Percentiles rank a stretch among this genome's conserved stretches.
phyloP scores from a whole-genome alignment of 192 early-diverging fungal species.

The Backusella circina region DNA sequence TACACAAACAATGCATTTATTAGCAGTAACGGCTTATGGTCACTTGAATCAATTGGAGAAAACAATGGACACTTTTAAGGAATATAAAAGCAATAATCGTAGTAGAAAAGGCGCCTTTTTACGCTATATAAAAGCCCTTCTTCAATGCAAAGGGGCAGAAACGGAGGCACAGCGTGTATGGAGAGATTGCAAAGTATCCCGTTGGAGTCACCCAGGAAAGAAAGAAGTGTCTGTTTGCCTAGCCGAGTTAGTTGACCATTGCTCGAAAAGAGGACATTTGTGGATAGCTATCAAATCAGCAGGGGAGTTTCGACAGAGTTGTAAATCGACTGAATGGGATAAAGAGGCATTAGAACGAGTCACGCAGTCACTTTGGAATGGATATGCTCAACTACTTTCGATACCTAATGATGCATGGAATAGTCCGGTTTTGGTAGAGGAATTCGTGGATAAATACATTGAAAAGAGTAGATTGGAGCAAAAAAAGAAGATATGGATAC shows the following conservation, averaged over 20 bases:
- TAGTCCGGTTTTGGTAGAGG: background rate
- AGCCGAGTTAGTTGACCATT: background rate
- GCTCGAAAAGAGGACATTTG: background rate
- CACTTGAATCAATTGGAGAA: background rate
- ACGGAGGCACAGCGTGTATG: background rate
- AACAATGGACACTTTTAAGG: background rate
- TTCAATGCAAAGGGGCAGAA: background rate
- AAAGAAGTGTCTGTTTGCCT: background rate
- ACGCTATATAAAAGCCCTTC: background rate
- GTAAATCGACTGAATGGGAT: background rate
- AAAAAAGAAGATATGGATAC: background rate
- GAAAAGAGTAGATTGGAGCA: background rate
- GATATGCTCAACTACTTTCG: background rate
- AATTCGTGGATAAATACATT: background rate
- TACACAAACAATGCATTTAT: background rate
- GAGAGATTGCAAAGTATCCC: background rate
- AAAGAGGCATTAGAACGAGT: background rate
- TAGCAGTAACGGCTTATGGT: constrained; percentile 3
- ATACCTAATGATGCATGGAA: background rate
- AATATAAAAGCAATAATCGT: background rate
- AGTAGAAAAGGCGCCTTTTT: background rate
- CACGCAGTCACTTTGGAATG: background rate
- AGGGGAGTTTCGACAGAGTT: background rate
- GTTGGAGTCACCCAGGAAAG: background rate
- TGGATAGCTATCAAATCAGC: background rate